Base-by-base conservation (phyloP, 2,329 filamentous ascomycete species). In the Incumbomyces lentus region DNA sequence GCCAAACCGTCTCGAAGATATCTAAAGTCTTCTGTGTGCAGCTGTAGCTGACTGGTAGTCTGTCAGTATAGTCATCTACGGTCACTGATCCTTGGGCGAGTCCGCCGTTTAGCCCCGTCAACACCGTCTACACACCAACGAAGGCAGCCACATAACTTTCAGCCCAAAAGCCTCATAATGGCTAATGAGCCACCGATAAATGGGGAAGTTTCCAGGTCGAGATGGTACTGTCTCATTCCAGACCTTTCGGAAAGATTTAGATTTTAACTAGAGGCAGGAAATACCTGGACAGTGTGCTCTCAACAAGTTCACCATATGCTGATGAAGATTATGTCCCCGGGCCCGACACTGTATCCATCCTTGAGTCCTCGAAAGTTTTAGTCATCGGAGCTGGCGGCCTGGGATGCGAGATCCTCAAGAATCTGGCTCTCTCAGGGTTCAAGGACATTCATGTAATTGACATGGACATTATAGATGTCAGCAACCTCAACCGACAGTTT, bases 381-480 rank as follows among this genome's bases (percentile, higher is more conserved):
- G 56, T 58, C 22, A 58, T 58, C 43, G 92, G 92, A 48, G 92
- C 92, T 49, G 92, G 92, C 52, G 92, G 92, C 10, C 68, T 98
- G 49, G 92, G 92, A 55, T 98, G 92, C 59, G 92, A 98, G 64
- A 94, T 98, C 37, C 72, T 98, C 44, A 98, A 98, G 71, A 87
- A 98, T 60, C 75, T 98, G 30, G 92, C 92, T 35, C 75, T 98
- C 44, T 95, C 90, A 1, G 88, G 89, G 22, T 98, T 98, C 71
- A 93, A 85, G 65, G 80, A 95, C 60, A 95, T 98, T 56, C 88
- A 98, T 70, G 92, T 98, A 49, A 96, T 98, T 59, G 92, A 98
- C 68, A 98, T 98, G 92, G 86, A 98, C 66, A 98, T 90, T 1
- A 98, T 98, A 64, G 92, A 98, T 62, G 90, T 98, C 50, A 95